Evolutionary conservation across 768 basidiomycete species (phyloP).

Genomic region (Pisolithus microcarpus): DNA sequence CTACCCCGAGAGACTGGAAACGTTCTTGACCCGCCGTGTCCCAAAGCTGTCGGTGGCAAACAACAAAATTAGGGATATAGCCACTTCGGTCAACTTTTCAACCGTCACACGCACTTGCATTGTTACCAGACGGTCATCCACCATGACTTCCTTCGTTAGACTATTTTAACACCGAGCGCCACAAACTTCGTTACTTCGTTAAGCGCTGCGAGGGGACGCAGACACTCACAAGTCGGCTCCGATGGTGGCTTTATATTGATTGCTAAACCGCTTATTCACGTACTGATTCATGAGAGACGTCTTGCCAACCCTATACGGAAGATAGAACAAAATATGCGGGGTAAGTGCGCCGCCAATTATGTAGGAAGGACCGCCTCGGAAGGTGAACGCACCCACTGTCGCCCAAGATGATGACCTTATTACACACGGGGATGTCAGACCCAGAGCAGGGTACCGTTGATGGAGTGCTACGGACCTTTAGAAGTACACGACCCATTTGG

Average conservation of each 20-base stretch:
- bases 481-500: slow-evolving; percentile 76
- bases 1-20: slow-evolving; percentile 97
- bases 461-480: slow-evolving; percentile 54
- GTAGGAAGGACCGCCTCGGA: slow-evolving; percentile 1
- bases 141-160: slow-evolving; percentile 97
- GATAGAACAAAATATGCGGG: background rate
- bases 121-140: slow-evolving; percentile 94
- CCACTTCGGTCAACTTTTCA: background rate
- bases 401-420: slow-evolving; percentile 95
- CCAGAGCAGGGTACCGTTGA: background rate
- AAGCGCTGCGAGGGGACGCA: slow-evolving; percentile 5
- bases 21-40: slow-evolving; percentile 99
- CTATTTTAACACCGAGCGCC: slow-evolving; percentile 30
- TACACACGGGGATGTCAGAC: background rate
- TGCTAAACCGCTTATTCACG: slow-evolving; percentile 99
- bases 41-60: slow-evolving; percentile 67
- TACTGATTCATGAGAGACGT: slow-evolving; percentile 99
- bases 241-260: slow-evolving; percentile 99
- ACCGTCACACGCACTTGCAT: slow-evolving; percentile 71
- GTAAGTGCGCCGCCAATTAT: slow-evolving; percentile 5
- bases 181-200: slow-evolving; percentile 14
- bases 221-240: slow-evolving; percentile 86
- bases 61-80: slow-evolving; percentile 1
- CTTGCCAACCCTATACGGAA: slow-evolving; percentile 77
- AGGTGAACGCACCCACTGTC: slow-evolving; percentile 77